These are phyloP conservation scores for Linum tenue DNA, from an alignment of 345 rosid species.

Conservation along the genomic window DNA sequence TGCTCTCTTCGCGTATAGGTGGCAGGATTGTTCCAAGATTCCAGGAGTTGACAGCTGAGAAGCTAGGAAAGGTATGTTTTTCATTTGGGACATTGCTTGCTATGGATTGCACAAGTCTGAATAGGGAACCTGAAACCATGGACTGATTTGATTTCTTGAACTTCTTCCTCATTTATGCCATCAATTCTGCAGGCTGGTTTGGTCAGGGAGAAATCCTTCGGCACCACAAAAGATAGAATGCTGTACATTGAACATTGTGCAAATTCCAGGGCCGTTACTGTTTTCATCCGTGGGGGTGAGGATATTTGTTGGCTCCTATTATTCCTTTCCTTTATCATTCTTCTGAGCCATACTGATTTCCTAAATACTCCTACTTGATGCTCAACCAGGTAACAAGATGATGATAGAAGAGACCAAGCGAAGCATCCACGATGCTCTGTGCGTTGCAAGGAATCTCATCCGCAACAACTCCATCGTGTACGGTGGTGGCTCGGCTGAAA, in stretches of 20 bases:
- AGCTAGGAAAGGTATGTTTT: slow-evolving; percentile 67
- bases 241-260: slow-evolving; percentile 72
- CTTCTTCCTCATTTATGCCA: slow-evolving; percentile 1
- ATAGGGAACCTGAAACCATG: too few relatives aligned
- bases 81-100: neutral
- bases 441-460: slow-evolving; percentile 95
- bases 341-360: neutral
- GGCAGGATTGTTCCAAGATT: slow-evolving; percentile 97
- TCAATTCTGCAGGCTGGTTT: slow-evolving; percentile 55
- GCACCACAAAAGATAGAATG: slow-evolving; percentile 78
- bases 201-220: slow-evolving; percentile 71
- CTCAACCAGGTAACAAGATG: slow-evolving; percentile 80
- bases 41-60: slow-evolving; percentile 91
- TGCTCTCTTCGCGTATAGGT: slow-evolving; percentile 34
- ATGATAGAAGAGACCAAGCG: slow-evolving; percentile 97
- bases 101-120: neutral
- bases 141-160: neutral
- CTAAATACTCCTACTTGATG: slow-evolving; percentile 5
- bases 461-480: slow-evolving; percentile 87
- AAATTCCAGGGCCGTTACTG: slow-evolving; percentile 72
- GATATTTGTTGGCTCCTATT: too few relatives aligned
- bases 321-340: neutral
- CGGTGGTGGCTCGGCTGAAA: slow-evolving; percentile 97
- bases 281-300: slow-evolving; percentile 94
- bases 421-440: slow-evolving; percentile 87